Evolutionary conservation across 176 grass and related monocot genomes (phyloP), one percentile per base, ranked within the genome.

Genomic region (Tillandsia leiboldiana): DNA sequence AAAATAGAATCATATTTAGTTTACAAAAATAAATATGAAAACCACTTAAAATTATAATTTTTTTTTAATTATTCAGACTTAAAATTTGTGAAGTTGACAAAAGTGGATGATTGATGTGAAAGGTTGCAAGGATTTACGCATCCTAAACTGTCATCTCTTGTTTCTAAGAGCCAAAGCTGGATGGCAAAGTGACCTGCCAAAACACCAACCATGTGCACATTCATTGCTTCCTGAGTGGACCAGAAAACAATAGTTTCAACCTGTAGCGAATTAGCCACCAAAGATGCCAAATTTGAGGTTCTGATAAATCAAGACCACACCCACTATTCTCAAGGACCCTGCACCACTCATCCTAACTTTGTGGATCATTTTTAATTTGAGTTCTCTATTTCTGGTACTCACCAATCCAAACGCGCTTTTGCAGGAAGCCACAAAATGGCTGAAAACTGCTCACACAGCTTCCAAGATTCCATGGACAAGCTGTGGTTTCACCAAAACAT

Each of bases 401-500:
- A 61, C 13, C 56, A 61, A 20, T 61, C 10, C 56, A 61, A 14
- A 18, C 20, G 12, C 8, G 13, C 64, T 15, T 20, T 61, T 61
- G 56, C 56, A 61, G 10, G 15, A 23, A 61, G 2, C 11, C 12
- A 18, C 11, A 8, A 52, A 2, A 61, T 61, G 70, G 70, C 53
- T 24, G 70, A 12, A 6, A 11, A 48, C 53, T 73, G 26, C 27
- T 29, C 28, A 11, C 11, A 15, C 54, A 48, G 33, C 53, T 48
- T 73, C 26, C 54, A 61, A n/a, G 70, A 61, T 33, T 15, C 28
- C 14, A 73, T 63, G 70, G 54, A 73, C 13, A 49, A 48, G 53
- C 70, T 63, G 53, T 73, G 70, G 70, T 73, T 73, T 26, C 70
- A 73, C 24, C 9, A 73, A 42, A 73, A 63, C 70, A 62, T 61